Percentiles rank a stretch among this genome's conserved stretches.
phyloP scores from a whole-genome alignment of 2,329 filamentous ascomycete genomes.

The Cladosporium cucumerinum region DNA sequence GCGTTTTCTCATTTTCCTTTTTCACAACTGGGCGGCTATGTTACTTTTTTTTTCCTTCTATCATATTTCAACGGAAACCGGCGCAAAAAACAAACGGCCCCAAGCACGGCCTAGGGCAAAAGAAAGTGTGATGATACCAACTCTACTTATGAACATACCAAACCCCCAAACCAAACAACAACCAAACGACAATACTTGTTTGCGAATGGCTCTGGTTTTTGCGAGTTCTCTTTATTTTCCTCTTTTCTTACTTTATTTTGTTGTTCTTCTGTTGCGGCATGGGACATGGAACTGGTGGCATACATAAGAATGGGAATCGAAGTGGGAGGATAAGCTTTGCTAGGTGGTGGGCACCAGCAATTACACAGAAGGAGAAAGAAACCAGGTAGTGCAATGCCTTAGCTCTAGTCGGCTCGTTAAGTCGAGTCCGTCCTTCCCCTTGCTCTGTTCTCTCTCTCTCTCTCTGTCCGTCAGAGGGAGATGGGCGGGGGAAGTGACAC shows the following conservation, averaged over 20 bases:
- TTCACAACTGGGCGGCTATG: constrained; percentile 4
- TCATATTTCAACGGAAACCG: constrained; percentile 13
- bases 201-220: constrained; percentile 2
- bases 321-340: not conserved
- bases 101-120: constrained; percentile 15
- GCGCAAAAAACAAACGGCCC: constrained; percentile 15
- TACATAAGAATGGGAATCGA: not conserved
- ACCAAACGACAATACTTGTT: not conserved
- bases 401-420: constrained; percentile 15
- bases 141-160: constrained; percentile 18
- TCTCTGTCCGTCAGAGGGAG: too few species aligned
- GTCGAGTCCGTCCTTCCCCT: constrained; percentile 11
- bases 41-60: constrained; percentile 5
- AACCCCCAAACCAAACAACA: not conserved
- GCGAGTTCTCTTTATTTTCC: not conserved
- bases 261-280: not conserved
- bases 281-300: constrained; percentile 5
- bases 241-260: not conserved
- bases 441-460: not conserved
- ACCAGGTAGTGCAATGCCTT: constrained; percentile 11
- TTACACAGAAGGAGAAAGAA: constrained; percentile 6
- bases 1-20: constrained; percentile 6
- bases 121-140: constrained; percentile 17
- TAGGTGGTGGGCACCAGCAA: not conserved
- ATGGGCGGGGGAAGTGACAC: not conserved